Conservation (phyloP, 2,329 filamentous ascomycete species). For the Beauveria scarabaeidicola region DNA sequence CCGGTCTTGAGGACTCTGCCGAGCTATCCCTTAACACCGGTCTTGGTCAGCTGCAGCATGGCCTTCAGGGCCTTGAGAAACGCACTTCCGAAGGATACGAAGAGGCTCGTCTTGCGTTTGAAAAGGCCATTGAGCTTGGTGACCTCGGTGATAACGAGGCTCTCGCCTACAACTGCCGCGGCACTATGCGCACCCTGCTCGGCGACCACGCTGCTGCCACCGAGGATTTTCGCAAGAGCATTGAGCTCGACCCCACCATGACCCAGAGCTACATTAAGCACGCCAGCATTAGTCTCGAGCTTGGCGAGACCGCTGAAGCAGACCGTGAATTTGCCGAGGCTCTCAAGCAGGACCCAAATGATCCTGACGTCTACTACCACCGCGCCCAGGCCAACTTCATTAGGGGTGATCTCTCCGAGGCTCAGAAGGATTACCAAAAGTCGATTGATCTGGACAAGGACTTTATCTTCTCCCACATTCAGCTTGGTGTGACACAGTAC, state of each 20-base stretch:
- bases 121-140: slow-evolving; percentile 75
- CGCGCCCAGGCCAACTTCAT: slow-evolving; percentile 98
- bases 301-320: slow-evolving; percentile 79
- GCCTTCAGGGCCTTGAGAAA: slow-evolving; percentile 70
- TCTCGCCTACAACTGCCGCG: slow-evolving; percentile 91
- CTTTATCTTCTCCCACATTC: slow-evolving; percentile 99
- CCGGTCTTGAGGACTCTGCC: slow-evolving; percentile 71
- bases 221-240: slow-evolving; percentile 80
- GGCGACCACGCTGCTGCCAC: slow-evolving; percentile 81
- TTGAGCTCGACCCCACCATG: slow-evolving; percentile 78
- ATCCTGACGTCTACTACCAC: slow-evolving; percentile 98
- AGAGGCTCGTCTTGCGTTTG: slow-evolving; percentile 76
- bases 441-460: slow-evolving; percentile 92
- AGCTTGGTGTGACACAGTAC: slow-evolving; percentile 97
- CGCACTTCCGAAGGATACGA: slow-evolving; percentile 89
- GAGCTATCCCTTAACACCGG: slow-evolving; percentile 72
- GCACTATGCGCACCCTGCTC: slow-evolving; percentile 87
- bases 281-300: slow-evolving; percentile 93
- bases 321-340: slow-evolving; percentile 82
- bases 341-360: slow-evolving; percentile 72
- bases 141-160: slow-evolving; percentile 78
- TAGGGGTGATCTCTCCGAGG: slow-evolving; percentile 83
- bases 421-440: slow-evolving; percentile 97
- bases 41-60: slow-evolving; percentile 77
- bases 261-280: slow-evolving; percentile 99